Evolutionary conservation across 345 rosid genomes (phyloP).

Genomic region (Brassica juncea): DNA sequence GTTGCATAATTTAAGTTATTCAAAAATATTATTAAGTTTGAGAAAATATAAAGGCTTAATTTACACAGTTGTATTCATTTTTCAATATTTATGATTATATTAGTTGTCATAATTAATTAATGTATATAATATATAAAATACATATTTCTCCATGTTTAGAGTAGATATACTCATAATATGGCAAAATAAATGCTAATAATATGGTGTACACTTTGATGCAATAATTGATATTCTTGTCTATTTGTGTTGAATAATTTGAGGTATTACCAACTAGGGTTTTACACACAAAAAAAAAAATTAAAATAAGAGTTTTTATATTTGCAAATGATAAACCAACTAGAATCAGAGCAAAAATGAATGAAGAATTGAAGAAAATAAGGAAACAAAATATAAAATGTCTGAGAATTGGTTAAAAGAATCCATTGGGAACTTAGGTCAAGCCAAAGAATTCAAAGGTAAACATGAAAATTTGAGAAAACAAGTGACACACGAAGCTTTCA

Average conservation of each 20-base stretch:
- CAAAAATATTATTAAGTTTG: too few species aligned
- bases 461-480: conserved; percentile 46
- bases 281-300: background rate
- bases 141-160: too few species aligned
- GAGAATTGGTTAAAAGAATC: conserved; percentile 60
- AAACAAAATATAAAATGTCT: conserved; percentile 11
- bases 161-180: too few species aligned
- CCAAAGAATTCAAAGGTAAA: conserved; percentile 36
- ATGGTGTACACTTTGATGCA: background rate
- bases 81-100: background rate
- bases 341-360: conserved; percentile 48
- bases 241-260: background rate
- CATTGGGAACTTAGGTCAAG: conserved; percentile 33
- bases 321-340: conserved; percentile 35
- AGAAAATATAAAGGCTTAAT: too few species aligned
- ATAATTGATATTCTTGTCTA: background rate
- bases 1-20: too few species aligned
- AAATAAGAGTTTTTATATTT: background rate
- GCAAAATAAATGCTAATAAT: too few species aligned
- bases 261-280: background rate
- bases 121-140: background rate
- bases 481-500: conserved; percentile 41
- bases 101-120: background rate
- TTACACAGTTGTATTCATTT: too few species aligned
- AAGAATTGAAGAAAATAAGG: conserved; percentile 44